Base-by-base conservation (phyloP, 1,139 yeast species). In the Groenewaldozyma auringiensis region DNA sequence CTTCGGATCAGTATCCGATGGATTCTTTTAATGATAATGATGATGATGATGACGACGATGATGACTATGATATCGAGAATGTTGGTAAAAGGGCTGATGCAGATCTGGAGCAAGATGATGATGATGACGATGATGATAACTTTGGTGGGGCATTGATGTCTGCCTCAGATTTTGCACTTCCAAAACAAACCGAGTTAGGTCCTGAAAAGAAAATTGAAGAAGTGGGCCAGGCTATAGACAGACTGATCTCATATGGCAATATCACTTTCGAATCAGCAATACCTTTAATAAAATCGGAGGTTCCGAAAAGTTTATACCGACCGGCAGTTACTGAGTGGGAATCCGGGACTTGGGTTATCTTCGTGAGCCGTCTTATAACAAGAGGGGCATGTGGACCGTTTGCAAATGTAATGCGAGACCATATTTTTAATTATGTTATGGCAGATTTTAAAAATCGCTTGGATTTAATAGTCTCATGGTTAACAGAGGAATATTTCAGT, bases 401-500 rank as follows among this genome's bases (percentile, higher is more conserved):
- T n/a, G 55, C 42, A 21, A 60, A 60, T 9, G 65, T 58, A 1
- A 76, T 89, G 14, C 71, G 96, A 52, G 78, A 75, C 14, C 77
- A 87, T 13, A 68, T 94, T 8, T 81, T 83, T 52, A 79, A 79
- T 36, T 84, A 82, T 61, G 82, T 87, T 48, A 71, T 87, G 57
- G 81, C 76, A 17, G 85, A 83, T 57, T 82, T 89, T 53, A 82
- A 84, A 49, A 72, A 71, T 11, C 70, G 92, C 37, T 74, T 89
- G 14, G 95, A 86, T 50, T 67, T 83, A 35, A 79, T 86, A n/a
- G 79, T 89, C 34, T 88, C 84, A 51, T 94, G 99, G 99, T 69
- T 94, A 45, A 89, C 85, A 57, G 98, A 92, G 64, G 98, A 94
- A 63, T 94, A 96, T 95, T 89, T 80, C 62, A 75, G 80, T 40